Conservation (phyloP, 371 early-diverging fungal genomes). For the Phascolomyces articulosus region DNA sequence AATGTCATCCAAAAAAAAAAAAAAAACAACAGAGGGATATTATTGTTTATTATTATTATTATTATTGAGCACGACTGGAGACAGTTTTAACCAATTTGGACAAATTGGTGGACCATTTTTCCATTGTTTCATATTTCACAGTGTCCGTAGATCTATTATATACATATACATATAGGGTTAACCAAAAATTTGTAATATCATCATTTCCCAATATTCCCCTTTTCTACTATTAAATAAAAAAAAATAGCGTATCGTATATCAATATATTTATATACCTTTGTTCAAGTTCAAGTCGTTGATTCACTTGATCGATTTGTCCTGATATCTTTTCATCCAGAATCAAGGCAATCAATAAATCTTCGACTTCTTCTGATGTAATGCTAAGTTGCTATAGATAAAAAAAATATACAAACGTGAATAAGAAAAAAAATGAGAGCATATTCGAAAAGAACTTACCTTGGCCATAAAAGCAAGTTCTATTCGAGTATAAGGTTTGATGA, state of each 20-base stretch:
- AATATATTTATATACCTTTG: constrained; percentile 53
- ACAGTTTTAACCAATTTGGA: constrained; percentile 65
- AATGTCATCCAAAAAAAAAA: too few species aligned
- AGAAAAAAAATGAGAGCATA: background rate
- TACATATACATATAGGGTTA: background rate
- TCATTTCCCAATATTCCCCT: too few species aligned
- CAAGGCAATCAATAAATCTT: constrained; percentile 81
- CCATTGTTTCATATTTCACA: constrained; percentile 70
- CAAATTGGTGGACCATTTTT: constrained; percentile 75
- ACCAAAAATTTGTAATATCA: too few species aligned
- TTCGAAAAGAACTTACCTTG: too few species aligned
- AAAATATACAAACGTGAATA: too few species aligned
- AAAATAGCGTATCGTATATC: background rate
- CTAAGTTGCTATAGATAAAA: constrained; percentile 69
- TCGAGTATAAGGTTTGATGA: constrained; percentile 91
- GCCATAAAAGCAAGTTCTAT: constrained; percentile 82
- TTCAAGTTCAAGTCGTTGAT: constrained; percentile 68
- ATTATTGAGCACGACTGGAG: constrained; percentile 52
- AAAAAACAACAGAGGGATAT: too few species aligned
- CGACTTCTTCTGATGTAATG: constrained; percentile 76
- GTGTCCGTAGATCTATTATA: constrained; percentile 64
- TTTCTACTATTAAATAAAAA: background rate
- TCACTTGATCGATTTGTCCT: constrained; percentile 89
- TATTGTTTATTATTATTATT: background rate
- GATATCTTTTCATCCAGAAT: constrained; percentile 86